Percentiles rank a stretch among this genome's conserved stretches.
Evolutionary conservation across 768 basidiomycete species (phyloP).

Genomic region (Trametes cubensis): DNA sequence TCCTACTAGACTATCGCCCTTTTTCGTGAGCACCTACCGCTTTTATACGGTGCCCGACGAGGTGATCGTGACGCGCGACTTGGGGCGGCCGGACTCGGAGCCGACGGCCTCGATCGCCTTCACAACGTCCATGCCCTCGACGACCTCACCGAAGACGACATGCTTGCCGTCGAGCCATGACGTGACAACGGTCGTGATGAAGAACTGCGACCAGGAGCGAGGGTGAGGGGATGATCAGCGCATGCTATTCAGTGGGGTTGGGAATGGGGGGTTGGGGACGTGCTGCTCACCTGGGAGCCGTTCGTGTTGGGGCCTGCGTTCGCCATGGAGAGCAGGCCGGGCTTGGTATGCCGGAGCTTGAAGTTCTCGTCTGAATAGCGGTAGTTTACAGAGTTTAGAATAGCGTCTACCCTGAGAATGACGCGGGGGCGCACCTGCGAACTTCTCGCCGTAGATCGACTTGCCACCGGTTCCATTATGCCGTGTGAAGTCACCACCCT

Average conservation of each 20-base stretch:
- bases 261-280: no score
- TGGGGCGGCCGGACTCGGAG: constrained; percentile 33
- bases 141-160: constrained; percentile 73
- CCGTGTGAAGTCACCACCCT: constrained; percentile 84
- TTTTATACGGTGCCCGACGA: constrained; percentile 27
- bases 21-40: neutral
- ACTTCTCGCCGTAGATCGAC: constrained; percentile 84
- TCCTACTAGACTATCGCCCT: neutral
- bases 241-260: no score
- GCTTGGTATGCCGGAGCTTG: constrained; percentile 58
- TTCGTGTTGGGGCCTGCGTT: constrained; percentile 84
- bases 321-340: constrained; percentile 81
- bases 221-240: neutral
- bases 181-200: constrained; percentile 75
- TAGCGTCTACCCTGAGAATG: neutral
- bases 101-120: constrained; percentile 54
- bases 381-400: neutral
- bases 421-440: constrained; percentile 53
- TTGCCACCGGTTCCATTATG: constrained; percentile 81
- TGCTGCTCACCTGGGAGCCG: constrained; percentile 72
- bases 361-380: constrained; percentile 67
- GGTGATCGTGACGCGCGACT: constrained; percentile 28
- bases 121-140: constrained; percentile 66
- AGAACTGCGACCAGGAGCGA: constrained; percentile 61
- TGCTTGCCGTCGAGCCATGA: constrained; percentile 70